A percentile compares a stretch with the other conserved stretches of the same genome.
Evolutionary conservation across 129 eudicot genomes (phyloP).

Genomic region (Flaveria bidentis): DNA sequence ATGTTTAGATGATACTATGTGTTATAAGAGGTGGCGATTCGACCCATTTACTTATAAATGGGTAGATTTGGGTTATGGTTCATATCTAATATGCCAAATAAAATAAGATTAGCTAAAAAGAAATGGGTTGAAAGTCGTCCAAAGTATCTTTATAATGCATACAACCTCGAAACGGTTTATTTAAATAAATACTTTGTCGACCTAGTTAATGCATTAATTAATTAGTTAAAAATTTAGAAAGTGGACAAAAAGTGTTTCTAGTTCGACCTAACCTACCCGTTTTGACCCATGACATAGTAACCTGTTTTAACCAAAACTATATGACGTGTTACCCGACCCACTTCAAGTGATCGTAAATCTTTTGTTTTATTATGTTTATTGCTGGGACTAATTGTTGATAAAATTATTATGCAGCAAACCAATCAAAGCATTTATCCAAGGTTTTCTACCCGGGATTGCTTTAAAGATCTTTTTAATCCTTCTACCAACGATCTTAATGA

Average conservation of each 20-base stretch:
- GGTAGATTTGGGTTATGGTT: background rate
- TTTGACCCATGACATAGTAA: background rate
- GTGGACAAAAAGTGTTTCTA: background rate
- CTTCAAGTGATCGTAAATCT: background rate
- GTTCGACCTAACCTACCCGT: background rate
- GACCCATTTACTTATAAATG: background rate
- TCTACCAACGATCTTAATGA: slow-evolving; percentile 84
- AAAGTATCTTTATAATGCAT: background rate
- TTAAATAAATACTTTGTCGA: background rate
- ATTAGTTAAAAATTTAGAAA: background rate
- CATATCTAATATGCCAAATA: background rate
- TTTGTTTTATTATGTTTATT: background rate
- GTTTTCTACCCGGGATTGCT: slow-evolving; percentile 89
- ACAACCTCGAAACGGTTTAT: background rate
- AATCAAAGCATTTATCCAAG: slow-evolving; percentile 81
- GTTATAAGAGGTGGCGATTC: background rate
- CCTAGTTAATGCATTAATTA: background rate
- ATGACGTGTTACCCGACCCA: background rate
- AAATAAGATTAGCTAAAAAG: background rate
- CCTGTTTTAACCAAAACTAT: background rate
- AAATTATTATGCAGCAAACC: slow-evolving; percentile 47
- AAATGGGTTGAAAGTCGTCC: background rate
- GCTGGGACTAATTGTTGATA: background rate
- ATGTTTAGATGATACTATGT: background rate
- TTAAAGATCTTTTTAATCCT: slow-evolving; percentile 85